Percentiles rank a stretch among this genome's conserved stretches.
phyloP scores from a whole-genome alignment of 495 filamentous ascomycete genomes.

The Aspergillus sclerotioniger region DNA sequence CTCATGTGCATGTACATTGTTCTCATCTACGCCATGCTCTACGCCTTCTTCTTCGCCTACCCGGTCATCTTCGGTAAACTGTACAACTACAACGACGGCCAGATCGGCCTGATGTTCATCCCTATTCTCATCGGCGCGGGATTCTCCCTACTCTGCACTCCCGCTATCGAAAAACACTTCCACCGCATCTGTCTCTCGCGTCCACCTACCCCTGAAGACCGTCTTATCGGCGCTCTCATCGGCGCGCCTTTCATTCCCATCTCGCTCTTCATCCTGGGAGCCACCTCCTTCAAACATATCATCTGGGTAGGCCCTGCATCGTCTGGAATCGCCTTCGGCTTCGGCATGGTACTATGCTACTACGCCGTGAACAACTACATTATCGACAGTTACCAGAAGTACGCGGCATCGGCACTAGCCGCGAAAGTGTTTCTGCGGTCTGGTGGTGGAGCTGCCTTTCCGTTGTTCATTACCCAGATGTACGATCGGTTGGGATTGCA shows the following conservation, averaged over 20 bases:
- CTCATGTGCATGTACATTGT: conserved; percentile 65
- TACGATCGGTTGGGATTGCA: conserved; percentile 51
- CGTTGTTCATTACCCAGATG: conserved; percentile 52
- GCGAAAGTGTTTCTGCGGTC: conserved; percentile 35
- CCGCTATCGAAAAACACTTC: conserved; percentile 37
- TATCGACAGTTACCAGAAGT: conserved; percentile 59
- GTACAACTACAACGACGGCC: conserved; percentile 47
- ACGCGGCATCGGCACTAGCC: conserved; percentile 34
- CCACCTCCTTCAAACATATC: conserved; percentile 58
- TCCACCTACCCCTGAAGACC: conserved; percentile 34
- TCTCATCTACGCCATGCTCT: conserved; percentile 66
- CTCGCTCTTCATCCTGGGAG: conserved; percentile 56
- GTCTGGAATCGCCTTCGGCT: conserved; percentile 63
- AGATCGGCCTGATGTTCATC: conserved; percentile 36
- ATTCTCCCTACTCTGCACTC: conserved; percentile 44
- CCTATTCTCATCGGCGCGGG: conserved; percentile 52
- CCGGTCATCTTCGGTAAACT: conserved; percentile 54
- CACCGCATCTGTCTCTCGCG: conserved; percentile 19
- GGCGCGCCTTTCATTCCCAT: conserved; percentile 38
- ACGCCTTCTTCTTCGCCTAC: conserved; percentile 75
- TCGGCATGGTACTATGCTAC: conserved; percentile 67
- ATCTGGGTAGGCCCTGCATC: conserved; percentile 65
- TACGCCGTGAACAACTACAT: conserved; percentile 69
- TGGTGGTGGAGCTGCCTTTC: conserved; percentile 42
- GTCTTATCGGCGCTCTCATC: conserved; percentile 34